Conservation (phyloP, 2,329 filamentous ascomycete species). For the Blastomyces silverae region DNA sequence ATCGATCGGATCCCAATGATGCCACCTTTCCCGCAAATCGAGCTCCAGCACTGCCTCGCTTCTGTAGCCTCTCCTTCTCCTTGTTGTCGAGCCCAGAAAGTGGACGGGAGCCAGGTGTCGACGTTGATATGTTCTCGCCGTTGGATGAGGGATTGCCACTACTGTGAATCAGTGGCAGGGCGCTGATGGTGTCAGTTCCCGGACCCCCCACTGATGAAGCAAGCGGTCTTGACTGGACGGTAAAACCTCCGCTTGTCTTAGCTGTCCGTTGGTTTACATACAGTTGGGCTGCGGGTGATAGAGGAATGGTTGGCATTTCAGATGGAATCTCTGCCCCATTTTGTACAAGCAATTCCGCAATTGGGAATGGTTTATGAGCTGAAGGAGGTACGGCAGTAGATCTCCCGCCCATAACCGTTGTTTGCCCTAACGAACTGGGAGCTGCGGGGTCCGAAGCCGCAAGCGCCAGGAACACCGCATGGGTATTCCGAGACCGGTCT, state of each 20-base stretch:
- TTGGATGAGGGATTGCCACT: constrained; percentile 24
- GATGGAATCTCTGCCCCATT: constrained; percentile 85
- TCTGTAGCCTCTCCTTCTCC: constrained; percentile 67
- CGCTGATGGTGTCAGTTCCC: constrained; percentile 53
- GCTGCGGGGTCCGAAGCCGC: constrained; percentile 86
- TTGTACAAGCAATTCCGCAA: constrained; percentile 85
- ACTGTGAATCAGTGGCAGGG: constrained; percentile 51
- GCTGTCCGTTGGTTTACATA: constrained; percentile 73
- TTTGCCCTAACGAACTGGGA: constrained; percentile 40
- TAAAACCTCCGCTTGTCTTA: constrained; percentile 19
- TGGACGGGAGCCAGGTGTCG: constrained; percentile 27
- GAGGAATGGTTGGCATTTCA: constrained; percentile 69
- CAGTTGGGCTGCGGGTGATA: constrained; percentile 69
- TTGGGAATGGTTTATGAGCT: constrained; percentile 62
- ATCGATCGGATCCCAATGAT: constrained; percentile 27
- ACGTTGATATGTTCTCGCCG: constrained; percentile 8
- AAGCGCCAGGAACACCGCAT: constrained; percentile 82
- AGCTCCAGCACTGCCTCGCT: constrained; percentile 70
- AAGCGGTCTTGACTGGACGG: neutral
- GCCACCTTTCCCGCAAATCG: constrained; percentile 52
- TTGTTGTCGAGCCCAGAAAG: constrained; percentile 32
- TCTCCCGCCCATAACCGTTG: constrained; percentile 19
- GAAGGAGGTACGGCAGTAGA: constrained; percentile 37
- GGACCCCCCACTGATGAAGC: constrained; percentile 25
- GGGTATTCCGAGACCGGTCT: constrained; percentile 81